Evolutionary conservation across 768 basidiomycete genomes (phyloP).

Genomic region (Suillus placidus): DNA sequence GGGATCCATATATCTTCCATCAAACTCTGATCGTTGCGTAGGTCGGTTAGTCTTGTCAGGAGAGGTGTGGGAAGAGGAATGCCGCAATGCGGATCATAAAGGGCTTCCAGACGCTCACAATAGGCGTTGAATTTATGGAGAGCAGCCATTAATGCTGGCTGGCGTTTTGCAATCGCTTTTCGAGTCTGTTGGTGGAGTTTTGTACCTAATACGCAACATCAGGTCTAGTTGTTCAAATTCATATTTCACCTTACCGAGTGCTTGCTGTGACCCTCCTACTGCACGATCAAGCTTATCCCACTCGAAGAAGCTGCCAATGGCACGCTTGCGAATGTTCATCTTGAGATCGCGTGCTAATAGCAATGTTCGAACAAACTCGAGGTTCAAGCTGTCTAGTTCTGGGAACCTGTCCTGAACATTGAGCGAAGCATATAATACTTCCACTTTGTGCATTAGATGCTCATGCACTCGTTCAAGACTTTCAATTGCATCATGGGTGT

Average conservation of each 20-base stretch:
- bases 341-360: slow-evolving; percentile 12
- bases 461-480: slow-evolving; percentile 21
- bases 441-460: slow-evolving; percentile 25
- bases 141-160: background rate
- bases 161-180: slow-evolving; percentile 4
- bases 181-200: slow-evolving; percentile 26
- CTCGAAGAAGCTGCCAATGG: slow-evolving; percentile 32
- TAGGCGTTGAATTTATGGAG: background rate
- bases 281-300: slow-evolving; percentile 40
- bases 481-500: slow-evolving; percentile 19
- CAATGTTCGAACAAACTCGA: slow-evolving; percentile 12
- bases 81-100: slow-evolving; percentile 13
- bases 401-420: slow-evolving; percentile 37
- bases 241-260: slow-evolving; percentile 33
- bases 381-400: slow-evolving; percentile 31
- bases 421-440: slow-evolving; percentile 37
- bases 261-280: slow-evolving; percentile 31
- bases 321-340: slow-evolving; percentile 12
- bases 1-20: slow-evolving; percentile 42
- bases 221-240: slow-evolving; percentile 21
- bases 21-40: slow-evolving; percentile 18
- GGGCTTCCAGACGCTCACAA: background rate
- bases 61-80: slow-evolving; percentile 38
- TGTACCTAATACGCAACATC: slow-evolving; percentile 12
- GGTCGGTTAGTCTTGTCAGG: slow-evolving; percentile 25